Evolutionary conservation across 306 rosid species (phyloP), one percentile per base, ranked within the genome.

Genomic region (Boehmeria nivea): DNA sequence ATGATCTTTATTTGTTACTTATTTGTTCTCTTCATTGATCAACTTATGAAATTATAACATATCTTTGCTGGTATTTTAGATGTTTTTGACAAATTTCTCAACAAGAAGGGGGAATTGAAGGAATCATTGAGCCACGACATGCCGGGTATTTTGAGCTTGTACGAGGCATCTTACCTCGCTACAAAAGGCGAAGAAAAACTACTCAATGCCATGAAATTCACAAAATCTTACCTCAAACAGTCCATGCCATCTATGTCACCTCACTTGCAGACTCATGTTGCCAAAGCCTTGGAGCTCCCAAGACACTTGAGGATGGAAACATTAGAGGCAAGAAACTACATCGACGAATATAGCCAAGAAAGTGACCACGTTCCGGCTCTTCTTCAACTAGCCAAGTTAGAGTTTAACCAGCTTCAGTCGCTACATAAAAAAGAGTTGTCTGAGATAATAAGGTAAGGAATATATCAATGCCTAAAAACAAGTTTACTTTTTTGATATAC

Each of bases 251-350:
- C 26, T 33, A 2, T 34, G 19, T 1, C 59, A 12, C 43, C 25
- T 28, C 25, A 54, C 25, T 34, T 54, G 5, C 59, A 34, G 28
- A 54, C 23, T 34, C 43, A 31, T 4, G 25, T 54, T 31, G 43
- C 43, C 59, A 54, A 54, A 54, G 40, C 59, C 59, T 33, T 54
- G 43, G 59, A 54, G 59, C 43, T 54, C 25, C 59, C 59, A 10
- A 31, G 59, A 23, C 59, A 54, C 40, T 12, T 54, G 25, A 54
- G 59, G 43, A 54, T 54, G 59, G 44, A 40, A 18, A 33, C 59
- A 31, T 34, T 54, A 31, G 59, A 54, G 19, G 59, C 25, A 4
- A 33, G 43, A 54, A 54, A 19, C 43, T 54, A 54, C 24, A 54
- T 54, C 43, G 59, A 54, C n/a, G 59, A 54, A 11, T 54, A 54